Base-by-base conservation (phyloP, 2,329 filamentous ascomycete species). In the Aspergillus glaucus region DNA sequence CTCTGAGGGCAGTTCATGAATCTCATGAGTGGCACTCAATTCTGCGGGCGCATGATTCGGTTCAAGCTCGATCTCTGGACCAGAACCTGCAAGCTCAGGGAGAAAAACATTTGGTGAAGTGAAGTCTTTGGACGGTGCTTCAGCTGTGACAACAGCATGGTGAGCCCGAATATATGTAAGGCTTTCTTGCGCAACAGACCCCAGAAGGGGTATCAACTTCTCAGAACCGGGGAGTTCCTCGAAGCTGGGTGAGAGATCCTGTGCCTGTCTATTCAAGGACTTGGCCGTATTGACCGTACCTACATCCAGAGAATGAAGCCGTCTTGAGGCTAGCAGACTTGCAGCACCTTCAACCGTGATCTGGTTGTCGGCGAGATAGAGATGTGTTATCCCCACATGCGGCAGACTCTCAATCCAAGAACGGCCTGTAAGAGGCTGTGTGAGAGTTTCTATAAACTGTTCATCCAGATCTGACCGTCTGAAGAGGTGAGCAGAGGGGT, bases 321-420 rank as follows among this genome's bases (percentile, higher is more conserved):
- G 68, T 46, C 66, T 69, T 6, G 78, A 78, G 44, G 73, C 65
- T 9, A 82, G 57, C 4, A 84, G 65, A 14, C 73, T 75, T 3
- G 75, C 77, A 5, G 79, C 64, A 0, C 79, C 79, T 59, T 81
- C 78, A 0, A 79, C 73, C 1, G 78, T 80, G 4, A 84, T 60
- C 3, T 66, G 56, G 49, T 84, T 84, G 6, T 74, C 73, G 3
- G 79, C 72, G 12, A 84, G 72, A 56, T 80, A 81, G 2, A 84
- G 65, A 64, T 84, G 80, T 0, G 80, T 83, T 34, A 83, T 74
- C 2, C 81, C 81, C 8, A 70, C 66, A 55, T 77, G 70, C 19
- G 76, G 71, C 1, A 77, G 67, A 53, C 80, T 74, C 55, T 83
- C 79, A 24, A 82, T 74, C 34, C 77, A 74, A 26, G 80, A 72